These are phyloP conservation scores for Penicillium aurantiogriseum DNA, from an alignment of 2,329 filamentous ascomycete genomes.

Conservation along the genomic window DNA sequence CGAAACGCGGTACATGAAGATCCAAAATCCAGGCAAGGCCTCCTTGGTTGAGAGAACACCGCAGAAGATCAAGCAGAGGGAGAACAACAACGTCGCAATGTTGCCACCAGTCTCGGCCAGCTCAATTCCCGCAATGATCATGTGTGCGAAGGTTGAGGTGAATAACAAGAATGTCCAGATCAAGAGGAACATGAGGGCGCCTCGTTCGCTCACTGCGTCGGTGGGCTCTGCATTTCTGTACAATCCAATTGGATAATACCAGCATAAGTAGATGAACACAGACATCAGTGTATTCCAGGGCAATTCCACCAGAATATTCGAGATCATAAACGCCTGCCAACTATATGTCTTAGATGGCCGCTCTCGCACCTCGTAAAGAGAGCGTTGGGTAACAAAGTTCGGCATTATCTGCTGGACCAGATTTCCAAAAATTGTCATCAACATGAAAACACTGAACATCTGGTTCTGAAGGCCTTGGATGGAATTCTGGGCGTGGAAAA, in stretches of 20 bases:
- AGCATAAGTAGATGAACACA: constrained; percentile 71
- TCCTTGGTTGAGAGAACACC: background rate
- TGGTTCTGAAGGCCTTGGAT: constrained; percentile 81
- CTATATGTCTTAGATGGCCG: constrained; percentile 66
- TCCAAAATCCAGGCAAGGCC: constrained; percentile 7
- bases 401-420: constrained; percentile 57
- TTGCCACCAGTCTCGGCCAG: constrained; percentile 73
- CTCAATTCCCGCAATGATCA: constrained; percentile 69
- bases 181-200: constrained; percentile 65
- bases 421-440: constrained; percentile 57
- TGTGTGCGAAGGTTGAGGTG: constrained; percentile 68
- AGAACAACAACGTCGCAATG: constrained; percentile 72
- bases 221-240: constrained; percentile 41
- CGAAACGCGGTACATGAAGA: constrained; percentile 9
- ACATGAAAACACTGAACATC: constrained; percentile 82
- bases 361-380: constrained; percentile 58
- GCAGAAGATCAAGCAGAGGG: constrained; percentile 71
- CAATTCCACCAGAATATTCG: constrained; percentile 1
- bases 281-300: constrained; percentile 34
- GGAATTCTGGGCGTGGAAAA: constrained; percentile 69
- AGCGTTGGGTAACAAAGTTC: constrained; percentile 54
- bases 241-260: constrained; percentile 64
- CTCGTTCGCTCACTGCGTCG: constrained; percentile 48
- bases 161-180: constrained; percentile 68
- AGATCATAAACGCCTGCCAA: constrained; percentile 64